Evolutionary conservation across 208 protist genomes (phyloP), one percentile per base, ranked within the genome.

Genomic region (Trypanosoma caninum): DNA sequence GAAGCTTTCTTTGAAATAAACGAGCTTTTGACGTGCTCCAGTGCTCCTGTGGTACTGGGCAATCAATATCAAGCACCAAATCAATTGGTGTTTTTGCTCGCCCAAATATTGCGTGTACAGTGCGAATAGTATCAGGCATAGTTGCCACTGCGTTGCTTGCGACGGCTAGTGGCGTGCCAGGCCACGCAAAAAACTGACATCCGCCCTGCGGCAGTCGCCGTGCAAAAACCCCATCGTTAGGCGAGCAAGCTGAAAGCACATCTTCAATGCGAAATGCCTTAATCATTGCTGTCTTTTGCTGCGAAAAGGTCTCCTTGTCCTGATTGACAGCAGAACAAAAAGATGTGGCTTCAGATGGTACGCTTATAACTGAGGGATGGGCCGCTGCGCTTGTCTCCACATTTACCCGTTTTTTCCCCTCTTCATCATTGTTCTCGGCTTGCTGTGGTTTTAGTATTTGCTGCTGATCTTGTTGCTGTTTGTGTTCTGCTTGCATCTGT

Each of bases 181-280:
- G 87, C 87, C 87, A 94, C 2, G 87, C 84, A 58, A 94, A 94
- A 75, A 91, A 94, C 69, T 94, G 87, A 54, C 84, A 94, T 23
- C 87, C 87, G 14, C 87, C 87, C 4, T 81, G 68, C 0, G 87
- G 76, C 16, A 94, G 73, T 3, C 84, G 81, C 8, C 87, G 82
- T 4, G 87, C 87, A 22, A 94, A 94, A n/a, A 94, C 62, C 35
- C 80, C 82, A 61, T 94, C 87, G 14, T 48, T 66, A 2, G 67
- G 41, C 30, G 65, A 71, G 65, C 87, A 94, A 3, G 84, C 56
- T 9, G 71, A 47, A 9, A 61, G 30, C n/a, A 94, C 82, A 60
- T 94, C 87, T 11, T 89, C 80, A 25, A 94, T 81, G 41, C 78
- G 77, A 59, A 76, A 94, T 8, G 77, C 74, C 45, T 94, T 94